Conservation (phyloP, 306 rosid species). For the Sesbania bispinosa region DNA sequence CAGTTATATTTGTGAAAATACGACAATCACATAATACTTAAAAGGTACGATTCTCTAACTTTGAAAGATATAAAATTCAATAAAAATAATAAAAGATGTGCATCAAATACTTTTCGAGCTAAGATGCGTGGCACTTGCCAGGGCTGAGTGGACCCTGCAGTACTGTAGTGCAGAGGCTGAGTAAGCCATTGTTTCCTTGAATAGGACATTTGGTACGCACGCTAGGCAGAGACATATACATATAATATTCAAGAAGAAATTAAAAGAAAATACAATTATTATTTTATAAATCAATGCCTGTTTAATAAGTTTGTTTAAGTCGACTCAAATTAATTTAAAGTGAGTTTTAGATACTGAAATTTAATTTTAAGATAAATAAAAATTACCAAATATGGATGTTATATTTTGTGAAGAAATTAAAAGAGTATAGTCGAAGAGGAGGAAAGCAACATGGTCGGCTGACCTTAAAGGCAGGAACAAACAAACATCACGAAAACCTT, state of each 20-base stretch:
- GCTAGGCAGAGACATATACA: background rate
- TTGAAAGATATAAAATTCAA: background rate
- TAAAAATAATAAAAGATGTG: background rate
- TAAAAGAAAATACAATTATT: background rate
- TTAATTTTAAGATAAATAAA: no score
- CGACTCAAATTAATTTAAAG: no score
- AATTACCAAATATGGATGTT: no score
- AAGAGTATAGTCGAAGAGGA: background rate
- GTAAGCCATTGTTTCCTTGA: slow-evolving; percentile 41
- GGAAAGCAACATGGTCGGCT: slow-evolving; percentile 49
- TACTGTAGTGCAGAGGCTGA: background rate
- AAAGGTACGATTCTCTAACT: background rate
- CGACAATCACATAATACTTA: background rate
- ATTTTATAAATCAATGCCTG: no score
- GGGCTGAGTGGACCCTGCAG: background rate
- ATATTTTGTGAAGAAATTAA: background rate
- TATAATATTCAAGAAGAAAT: background rate
- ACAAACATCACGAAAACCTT: slow-evolving; percentile 36
- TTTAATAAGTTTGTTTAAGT: no score
- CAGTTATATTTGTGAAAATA: no score
- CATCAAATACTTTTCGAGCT: background rate
- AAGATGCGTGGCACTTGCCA: background rate
- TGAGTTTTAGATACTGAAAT: no score
- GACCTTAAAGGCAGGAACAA: slow-evolving; percentile 39
- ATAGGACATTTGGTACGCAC: slow-evolving; percentile 29